Base-by-base conservation (phyloP, 176 grass and related monocot genomes). In the Pharus latifolius region DNA sequence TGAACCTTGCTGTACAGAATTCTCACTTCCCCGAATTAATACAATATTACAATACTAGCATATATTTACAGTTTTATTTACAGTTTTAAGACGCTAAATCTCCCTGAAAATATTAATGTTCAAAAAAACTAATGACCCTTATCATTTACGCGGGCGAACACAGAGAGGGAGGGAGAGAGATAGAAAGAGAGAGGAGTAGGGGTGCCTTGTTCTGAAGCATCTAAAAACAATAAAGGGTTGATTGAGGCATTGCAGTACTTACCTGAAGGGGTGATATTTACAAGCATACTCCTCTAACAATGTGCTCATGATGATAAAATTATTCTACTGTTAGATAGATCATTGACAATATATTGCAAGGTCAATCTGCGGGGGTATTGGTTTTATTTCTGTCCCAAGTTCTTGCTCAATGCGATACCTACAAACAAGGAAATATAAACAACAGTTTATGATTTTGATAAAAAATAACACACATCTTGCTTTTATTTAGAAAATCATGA, bases 321-420 rank as follows among this genome's bases (percentile, higher is more conserved):
- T 42, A 5, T 56, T 51, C 37, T n/a, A 78, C 41, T 65, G 59
- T 49, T 23, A 18, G 20, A 34, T 26, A 58, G 47, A 79, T 90
- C 65, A 90, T 78, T 85, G 75, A 63, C 87, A 90, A 68, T 90
- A 90, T 27, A 86, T 72, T 4, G 82, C 7, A 49, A 82, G 70
- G 53, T 90, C 87, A 52, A 90, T 90, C 57, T 90, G 87, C 29
- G 87, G 64, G 57, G 87, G 87, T 79, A 90, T 90, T 56, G 83
- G 65, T 40, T 90, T 90, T 76, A 90, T 90, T 54, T 90, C 83
- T 41, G 87, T 90, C 44, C 87, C 87, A 62, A 90, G 87, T 71
- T 90, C 87, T 82, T 86, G 87, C 41, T 90, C 87, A 65, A 86
- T 90, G 74, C 87, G 74, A 79, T 90, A 72, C 83, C 87, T 90